These are phyloP conservation scores for Sphaerobolus stellatus DNA, from an alignment of 1,284 basidiomycete genomes.

Conservation along the genomic window DNA sequence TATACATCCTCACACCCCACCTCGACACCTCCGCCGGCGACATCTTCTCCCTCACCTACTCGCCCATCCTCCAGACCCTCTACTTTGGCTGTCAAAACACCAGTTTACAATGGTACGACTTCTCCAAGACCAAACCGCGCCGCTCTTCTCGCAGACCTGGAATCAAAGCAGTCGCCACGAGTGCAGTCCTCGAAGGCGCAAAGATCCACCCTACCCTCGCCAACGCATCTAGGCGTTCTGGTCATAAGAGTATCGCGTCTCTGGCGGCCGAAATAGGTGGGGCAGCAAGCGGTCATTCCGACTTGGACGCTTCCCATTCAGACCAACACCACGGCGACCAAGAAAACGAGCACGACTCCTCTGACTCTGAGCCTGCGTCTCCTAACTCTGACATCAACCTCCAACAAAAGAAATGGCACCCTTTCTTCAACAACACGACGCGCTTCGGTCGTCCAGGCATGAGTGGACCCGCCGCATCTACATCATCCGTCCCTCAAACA, in stretches of 20 bases:
- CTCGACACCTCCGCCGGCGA: constrained; percentile 86
- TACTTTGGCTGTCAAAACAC: constrained; percentile 92
- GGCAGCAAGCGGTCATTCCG: too few species aligned
- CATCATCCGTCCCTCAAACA: constrained; percentile 2
- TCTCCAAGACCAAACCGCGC: too few species aligned
- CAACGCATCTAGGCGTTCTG: too few species aligned
- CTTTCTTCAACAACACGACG: constrained; percentile 82
- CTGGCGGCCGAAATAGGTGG: too few species aligned
- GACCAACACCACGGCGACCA: not conserved
- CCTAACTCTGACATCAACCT: too few species aligned
- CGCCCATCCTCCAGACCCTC: constrained; percentile 64
- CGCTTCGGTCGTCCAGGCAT: constrained; percentile 63
- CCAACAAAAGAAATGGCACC: constrained; percentile 57
- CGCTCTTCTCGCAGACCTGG: too few species aligned
- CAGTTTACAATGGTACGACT: constrained; percentile 81
- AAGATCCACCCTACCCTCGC: too few species aligned
- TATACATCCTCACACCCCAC: constrained; percentile 83
- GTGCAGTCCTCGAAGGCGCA: too few species aligned
- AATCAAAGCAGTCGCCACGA: too few species aligned
- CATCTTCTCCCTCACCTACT: constrained; percentile 87
- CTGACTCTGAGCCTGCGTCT: constrained; percentile 25
- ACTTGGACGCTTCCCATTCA: not conserved
- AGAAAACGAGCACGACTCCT: not conserved
- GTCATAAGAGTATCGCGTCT: too few species aligned
- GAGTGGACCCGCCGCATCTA: constrained; percentile 57